phyloP scores from a whole-genome alignment of 805 yeast genomes.

The Kuraishia cidri region DNA sequence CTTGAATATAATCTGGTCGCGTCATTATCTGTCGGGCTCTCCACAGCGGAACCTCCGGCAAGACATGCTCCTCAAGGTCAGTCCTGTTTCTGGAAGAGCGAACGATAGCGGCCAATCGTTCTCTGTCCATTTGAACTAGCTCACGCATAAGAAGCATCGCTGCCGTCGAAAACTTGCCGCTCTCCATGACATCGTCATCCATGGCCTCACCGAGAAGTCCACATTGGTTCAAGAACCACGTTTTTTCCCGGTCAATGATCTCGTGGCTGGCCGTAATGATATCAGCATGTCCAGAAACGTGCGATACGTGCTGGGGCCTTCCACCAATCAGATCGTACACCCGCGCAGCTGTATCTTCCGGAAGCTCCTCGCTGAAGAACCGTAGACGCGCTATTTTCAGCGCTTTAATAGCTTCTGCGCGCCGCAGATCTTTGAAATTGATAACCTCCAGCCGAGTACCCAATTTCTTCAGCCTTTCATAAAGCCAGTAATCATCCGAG shows the following conservation, averaged over 20 bases:
- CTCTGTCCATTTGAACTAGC: conserved; percentile 59
- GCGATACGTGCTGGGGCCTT: conserved; percentile 72
- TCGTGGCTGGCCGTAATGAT: conserved; percentile 55
- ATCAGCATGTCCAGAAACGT: conserved; percentile 53
- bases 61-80: conserved; percentile 28
- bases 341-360: conserved; percentile 32
- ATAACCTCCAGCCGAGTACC: conserved; percentile 72
- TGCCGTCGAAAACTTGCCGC: conserved; percentile 65
- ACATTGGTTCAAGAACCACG: conserved; percentile 81
- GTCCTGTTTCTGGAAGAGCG: not conserved
- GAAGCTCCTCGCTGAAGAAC: conserved; percentile 27
- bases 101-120: conserved; percentile 11
- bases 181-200: conserved; percentile 88
- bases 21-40: conserved; percentile 82
- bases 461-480: conserved; percentile 60
- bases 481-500: conserved; percentile 83
- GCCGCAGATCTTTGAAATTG: conserved; percentile 53
- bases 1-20: conserved; percentile 69
- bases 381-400: conserved; percentile 39
- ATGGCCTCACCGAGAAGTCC: conserved; percentile 66
- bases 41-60: conserved; percentile 78
- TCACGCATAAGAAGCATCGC: conserved; percentile 69
- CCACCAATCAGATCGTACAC: conserved; percentile 74
- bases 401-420: conserved; percentile 47
- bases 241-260: conserved; percentile 70